Evolutionary conservation across 2,329 filamentous ascomycete genomes (phyloP).

Genomic region (Aspergillus felis): DNA sequence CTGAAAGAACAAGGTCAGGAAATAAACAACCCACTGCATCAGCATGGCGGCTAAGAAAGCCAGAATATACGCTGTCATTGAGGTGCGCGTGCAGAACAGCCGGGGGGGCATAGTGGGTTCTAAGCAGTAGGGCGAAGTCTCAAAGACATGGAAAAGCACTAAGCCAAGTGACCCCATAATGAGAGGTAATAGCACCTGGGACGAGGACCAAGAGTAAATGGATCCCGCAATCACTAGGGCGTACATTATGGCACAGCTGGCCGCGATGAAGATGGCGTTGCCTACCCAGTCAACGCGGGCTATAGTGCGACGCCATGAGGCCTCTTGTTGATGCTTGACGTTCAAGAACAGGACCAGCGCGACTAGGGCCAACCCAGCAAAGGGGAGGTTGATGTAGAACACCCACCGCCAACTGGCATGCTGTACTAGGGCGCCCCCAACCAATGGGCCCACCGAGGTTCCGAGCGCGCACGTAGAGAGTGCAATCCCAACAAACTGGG

Average conservation of each 20-base stretch:
- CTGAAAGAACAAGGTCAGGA: conserved; percentile 42
- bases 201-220: neutral
- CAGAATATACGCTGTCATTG: conserved; percentile 20
- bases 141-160: neutral
- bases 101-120: conserved; percentile 35
- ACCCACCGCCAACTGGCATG: neutral
- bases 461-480: neutral
- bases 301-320: neutral
- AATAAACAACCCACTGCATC: conserved; percentile 32
- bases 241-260: neutral
- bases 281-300: neutral
- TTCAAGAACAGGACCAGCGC: neutral
- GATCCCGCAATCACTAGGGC: neutral
- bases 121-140: neutral
- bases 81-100: conserved; percentile 40
- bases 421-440: neutral
- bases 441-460: neutral
- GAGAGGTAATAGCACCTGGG: neutral
- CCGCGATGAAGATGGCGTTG: neutral
- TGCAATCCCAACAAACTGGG: neutral
- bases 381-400: neutral
- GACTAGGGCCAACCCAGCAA: neutral
- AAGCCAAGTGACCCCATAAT: neutral
- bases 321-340: neutral
- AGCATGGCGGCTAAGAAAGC: conserved; percentile 36